These are phyloP conservation scores for Kitagawia praeruptora DNA, from an alignment of 129 eudicot species.

Conservation along the genomic window DNA sequence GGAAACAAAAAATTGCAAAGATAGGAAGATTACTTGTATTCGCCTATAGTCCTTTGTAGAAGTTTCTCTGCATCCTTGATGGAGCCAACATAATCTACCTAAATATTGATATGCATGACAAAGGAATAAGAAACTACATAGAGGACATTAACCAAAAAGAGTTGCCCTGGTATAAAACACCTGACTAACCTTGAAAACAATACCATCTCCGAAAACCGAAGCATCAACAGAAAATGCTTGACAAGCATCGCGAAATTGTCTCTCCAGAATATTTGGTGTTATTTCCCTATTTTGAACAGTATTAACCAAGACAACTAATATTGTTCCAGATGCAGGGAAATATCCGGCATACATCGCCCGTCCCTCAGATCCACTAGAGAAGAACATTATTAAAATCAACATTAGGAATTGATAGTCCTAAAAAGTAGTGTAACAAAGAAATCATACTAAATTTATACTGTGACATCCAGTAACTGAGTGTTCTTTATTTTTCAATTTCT, in stretches of 20 bases:
- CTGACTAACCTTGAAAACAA: slow-evolving; percentile 54
- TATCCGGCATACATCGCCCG: slow-evolving; percentile 79
- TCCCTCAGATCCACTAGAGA: slow-evolving; percentile 62
- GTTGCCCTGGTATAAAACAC: not conserved
- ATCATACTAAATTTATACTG: not conserved
- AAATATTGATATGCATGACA: slow-evolving; percentile 15
- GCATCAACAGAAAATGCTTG: slow-evolving; percentile 52
- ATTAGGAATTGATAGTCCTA: not conserved
- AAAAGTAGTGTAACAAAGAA: not conserved
- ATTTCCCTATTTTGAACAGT: slow-evolving; percentile 74
- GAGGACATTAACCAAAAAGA: not conserved
- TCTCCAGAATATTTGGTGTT: slow-evolving; percentile 55
- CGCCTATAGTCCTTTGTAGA: slow-evolving; percentile 59
- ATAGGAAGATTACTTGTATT: slow-evolving; percentile 47
- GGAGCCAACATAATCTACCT: slow-evolving; percentile 82
- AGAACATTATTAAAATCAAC: not conserved
- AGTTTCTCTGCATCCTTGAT: slow-evolving; percentile 73
- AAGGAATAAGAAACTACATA: not conserved
- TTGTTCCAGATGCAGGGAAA: slow-evolving; percentile 65
- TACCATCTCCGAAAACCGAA: slow-evolving; percentile 41
- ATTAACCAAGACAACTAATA: slow-evolving; percentile 65
- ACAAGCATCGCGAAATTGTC: slow-evolving; percentile 82
- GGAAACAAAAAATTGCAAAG: not conserved
- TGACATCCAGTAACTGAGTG: not conserved
- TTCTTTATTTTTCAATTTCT: not conserved